Base-by-base conservation (phyloP, 331 rosid genomes). In the Phaseolus coccineus region DNA sequence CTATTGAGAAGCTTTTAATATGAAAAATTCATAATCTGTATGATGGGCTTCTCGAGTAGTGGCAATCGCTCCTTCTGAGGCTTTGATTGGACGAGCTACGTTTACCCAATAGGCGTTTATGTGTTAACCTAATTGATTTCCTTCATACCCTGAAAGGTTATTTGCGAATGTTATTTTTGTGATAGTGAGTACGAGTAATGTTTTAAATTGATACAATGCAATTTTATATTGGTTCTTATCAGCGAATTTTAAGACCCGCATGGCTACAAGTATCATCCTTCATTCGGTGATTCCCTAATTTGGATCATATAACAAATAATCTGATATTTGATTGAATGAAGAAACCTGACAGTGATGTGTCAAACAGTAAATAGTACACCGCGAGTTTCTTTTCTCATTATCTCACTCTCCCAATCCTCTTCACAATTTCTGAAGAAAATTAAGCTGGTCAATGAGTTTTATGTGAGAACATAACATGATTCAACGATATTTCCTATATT, bases 1-100 rank as follows among this genome's bases (percentile, higher is more conserved):
- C 93, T 31, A 91, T 91, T 77, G 96, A 91, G 85, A 91, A 83
- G 87, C 90, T 92, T 69, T 81, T 92, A 73, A 90, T 92, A 74
- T 92, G 87, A 89, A 63, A 65, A 19, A 15, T 61, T 66, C 55
- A 35, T 39, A 62, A 78, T 86, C 87, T 85, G 93, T 78, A 87
- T 92, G 93, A 92, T 78, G 90, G 94, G 96, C 92, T 91, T 88
- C 90, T 82, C 82, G 79, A 79, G 77, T 81, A 75, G 56, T 84
- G 79, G 68, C 78, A 67, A 83, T 75, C 78, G 77, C 80, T 50
- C 79, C 89, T 79, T 74, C 63, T 39, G 94, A 92, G 96, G 94
- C 90, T 86, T 89, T 89, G 97, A 92, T 94, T 90, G 92, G 86
- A 80, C 80, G 40, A 83, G 82, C 52, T 89, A 81, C 86, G 74